Base-by-base conservation (phyloP, 2,329 filamentous ascomycete genomes). In the Alternaria rosae region DNA sequence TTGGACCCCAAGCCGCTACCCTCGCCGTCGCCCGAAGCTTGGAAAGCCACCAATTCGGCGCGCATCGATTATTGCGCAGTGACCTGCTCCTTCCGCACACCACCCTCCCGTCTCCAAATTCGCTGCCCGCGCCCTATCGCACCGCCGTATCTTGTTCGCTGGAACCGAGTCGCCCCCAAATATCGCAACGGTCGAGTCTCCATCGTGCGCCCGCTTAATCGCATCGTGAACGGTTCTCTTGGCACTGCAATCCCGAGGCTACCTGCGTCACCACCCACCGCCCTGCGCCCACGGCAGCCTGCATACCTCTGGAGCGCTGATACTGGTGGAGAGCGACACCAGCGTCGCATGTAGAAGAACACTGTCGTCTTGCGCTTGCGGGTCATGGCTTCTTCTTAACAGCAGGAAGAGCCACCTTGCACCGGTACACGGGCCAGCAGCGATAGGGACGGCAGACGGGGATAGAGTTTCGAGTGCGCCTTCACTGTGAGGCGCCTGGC, bases 361-460 rank as follows among this genome's bases (percentile, higher is more conserved):
- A 30, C 59, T 28, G 47, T 45, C n/a, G 41, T 43, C 23, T 25
- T 57, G 67, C 64, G 56, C 61, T 59, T 28, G 54, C 54, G 61
- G 67, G 64, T n/a, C 59, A 76, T 76, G 74, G 69, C 68, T 48
- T 54, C 56, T 25, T 63, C 61, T n/a, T 70, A 64, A 64, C 57
- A 30, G 44, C 15, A 12, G 23, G 28, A 53, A 53, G 23, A 58
- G 47, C 47, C 59, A 58, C 32, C 54, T 53, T 56, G 58, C 44
- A 60, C 32, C 57, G 57, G 48, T 38, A 54, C 57, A 41, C 54
- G 38, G 59, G 50, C 41, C 26, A 54, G 35, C 53, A 58, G 38
- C 42, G 32, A 45, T 26, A 43, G 48, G 45, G 41, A 59, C 57
- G 26, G 50, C 44, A 56, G 15, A 47, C 42, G 32, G 47, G 38